Percentiles rank a stretch among this genome's conserved stretches.
Conservation (phyloP, 2,329 filamentous ascomycete genomes). For the Sporothrix pseudoabietina region DNA sequence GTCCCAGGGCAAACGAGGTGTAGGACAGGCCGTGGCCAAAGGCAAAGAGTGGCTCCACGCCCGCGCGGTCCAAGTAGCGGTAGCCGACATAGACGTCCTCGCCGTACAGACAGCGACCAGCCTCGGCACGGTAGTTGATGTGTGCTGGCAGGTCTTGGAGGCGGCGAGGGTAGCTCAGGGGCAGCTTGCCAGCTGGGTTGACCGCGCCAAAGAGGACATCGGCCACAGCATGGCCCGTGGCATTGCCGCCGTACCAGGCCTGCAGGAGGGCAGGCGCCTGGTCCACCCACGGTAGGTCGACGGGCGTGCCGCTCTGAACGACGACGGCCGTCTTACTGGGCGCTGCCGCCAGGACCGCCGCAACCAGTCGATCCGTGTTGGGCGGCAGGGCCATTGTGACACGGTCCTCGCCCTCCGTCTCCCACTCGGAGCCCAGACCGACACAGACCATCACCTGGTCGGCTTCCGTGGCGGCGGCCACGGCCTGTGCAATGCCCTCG, state of each 20-base stretch:
- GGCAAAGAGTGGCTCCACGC: slow-evolving; percentile 67
- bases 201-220: slow-evolving; percentile 63
- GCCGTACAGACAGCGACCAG: slow-evolving; percentile 71
- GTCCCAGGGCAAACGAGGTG: slow-evolving; percentile 61
- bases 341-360: slow-evolving; percentile 51
- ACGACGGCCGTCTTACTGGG: slow-evolving; percentile 61
- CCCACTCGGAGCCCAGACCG: slow-evolving; percentile 53
- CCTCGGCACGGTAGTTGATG: slow-evolving; percentile 72
- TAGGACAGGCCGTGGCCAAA: slow-evolving; percentile 82
- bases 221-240: slow-evolving; percentile 65
- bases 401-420: slow-evolving; percentile 36
- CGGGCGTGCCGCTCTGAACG: slow-evolving; percentile 62
- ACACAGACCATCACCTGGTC: slow-evolving; percentile 62
- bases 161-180: slow-evolving; percentile 69
- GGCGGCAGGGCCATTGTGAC: slow-evolving; percentile 34
- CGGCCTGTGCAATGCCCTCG: slow-evolving; percentile 30
- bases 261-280: slow-evolving; percentile 56
- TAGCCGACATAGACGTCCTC: slow-evolving; percentile 83
- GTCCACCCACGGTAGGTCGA: slow-evolving; percentile 55
- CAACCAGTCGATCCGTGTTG: slow-evolving; percentile 43
- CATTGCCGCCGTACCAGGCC: slow-evolving; percentile 67
- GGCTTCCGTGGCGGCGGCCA: slow-evolving; percentile 41
- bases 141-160: slow-evolving; percentile 73
- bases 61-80: slow-evolving; percentile 74
- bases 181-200: slow-evolving; percentile 68